Base-by-base conservation (phyloP, 257 asterid genomes). In the Anisodus acutangulus region DNA sequence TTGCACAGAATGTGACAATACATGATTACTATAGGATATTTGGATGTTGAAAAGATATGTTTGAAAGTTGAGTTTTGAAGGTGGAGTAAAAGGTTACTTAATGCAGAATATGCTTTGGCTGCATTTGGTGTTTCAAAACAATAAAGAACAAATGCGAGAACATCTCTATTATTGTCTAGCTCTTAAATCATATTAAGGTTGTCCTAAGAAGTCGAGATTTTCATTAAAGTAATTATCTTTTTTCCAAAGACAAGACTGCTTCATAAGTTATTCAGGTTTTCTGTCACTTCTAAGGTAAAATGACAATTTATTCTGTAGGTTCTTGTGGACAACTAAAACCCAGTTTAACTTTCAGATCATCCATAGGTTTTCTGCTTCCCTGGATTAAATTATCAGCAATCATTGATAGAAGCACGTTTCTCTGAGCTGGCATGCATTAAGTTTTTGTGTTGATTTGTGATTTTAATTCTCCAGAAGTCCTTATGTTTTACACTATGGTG, bases 91-190 rank as follows among this genome's bases (percentile, higher is more conserved):
- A 49, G 16, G 45, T 74, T 49, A 74, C n/a, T 49, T 8, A 74
- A 49, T 49, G 41, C 62, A 22, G 58, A 6, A 3, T 31, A 49
- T 74, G 81, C 7, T 22, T 74, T 74, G 62, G 43, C 62, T 22
- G 43, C 80, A 74, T 51, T 72, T 45, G n/a, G 8, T 74, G 41
- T 74, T 74, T 49, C 59, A 22, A 74, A 72, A 49, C 60, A 49
- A 22, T 37, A 22, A 11, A 19, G 39, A 72, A 45, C n/a, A 39
- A 71, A 9, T 1, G n/a, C n/a, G 39, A 45, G 79, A 45, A 47
- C 59, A 47, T 47, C 8, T 45, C n/a, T 72, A 43, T 19, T 43
- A n/a, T n/a, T 72, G 59, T 47, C 58, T 45, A 10, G 41, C 41
- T 47, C 39, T 19, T 47, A 47, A 71, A 72, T 31, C n/a, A 22